phyloP scores from a whole-genome alignment of 257 asterid genomes.

The Scutellaria minor region DNA sequence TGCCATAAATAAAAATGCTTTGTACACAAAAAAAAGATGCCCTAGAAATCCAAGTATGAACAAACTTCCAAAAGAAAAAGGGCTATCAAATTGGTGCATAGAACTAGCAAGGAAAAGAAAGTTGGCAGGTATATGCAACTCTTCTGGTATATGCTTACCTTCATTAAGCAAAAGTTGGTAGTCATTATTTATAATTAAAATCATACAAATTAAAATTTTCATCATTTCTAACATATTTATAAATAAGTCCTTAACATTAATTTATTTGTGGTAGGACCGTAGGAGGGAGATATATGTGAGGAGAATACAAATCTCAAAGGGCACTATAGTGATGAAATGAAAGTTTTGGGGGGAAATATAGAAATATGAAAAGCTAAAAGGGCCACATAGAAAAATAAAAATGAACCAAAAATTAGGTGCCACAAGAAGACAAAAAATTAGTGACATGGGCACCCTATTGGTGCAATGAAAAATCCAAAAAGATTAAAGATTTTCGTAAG shows the following conservation, averaged over 20 bases:
- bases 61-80: slow-evolving; percentile 40
- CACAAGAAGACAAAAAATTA: slow-evolving; percentile 46
- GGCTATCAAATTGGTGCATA: slow-evolving; percentile 30
- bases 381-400: slow-evolving; percentile 5
- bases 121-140: slow-evolving; percentile 43
- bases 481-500: slow-evolving; percentile 39
- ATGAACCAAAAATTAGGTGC: slow-evolving; percentile 42
- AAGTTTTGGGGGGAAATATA: slow-evolving; percentile 26
- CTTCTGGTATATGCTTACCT: slow-evolving; percentile 41
- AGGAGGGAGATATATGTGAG: too few relatives aligned
- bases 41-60: slow-evolving; percentile 31
- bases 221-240: too few relatives aligned
- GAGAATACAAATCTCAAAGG: too few relatives aligned
- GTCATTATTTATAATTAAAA: slow-evolving; percentile 19
- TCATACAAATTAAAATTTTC: not conserved
- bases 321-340: not conserved
- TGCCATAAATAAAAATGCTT: slow-evolving; percentile 26
- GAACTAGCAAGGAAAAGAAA: slow-evolving; percentile 37
- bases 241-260: too few relatives aligned
- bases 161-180: slow-evolving; percentile 43
- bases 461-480: slow-evolving; percentile 36
- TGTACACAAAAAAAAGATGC: slow-evolving; percentile 29
- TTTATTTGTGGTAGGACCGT: too few relatives aligned
- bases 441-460: slow-evolving; percentile 55
- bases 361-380: slow-evolving; percentile 32